phyloP scores from a whole-genome alignment of 106 monocot species.

The Posidonia australis region DNA sequence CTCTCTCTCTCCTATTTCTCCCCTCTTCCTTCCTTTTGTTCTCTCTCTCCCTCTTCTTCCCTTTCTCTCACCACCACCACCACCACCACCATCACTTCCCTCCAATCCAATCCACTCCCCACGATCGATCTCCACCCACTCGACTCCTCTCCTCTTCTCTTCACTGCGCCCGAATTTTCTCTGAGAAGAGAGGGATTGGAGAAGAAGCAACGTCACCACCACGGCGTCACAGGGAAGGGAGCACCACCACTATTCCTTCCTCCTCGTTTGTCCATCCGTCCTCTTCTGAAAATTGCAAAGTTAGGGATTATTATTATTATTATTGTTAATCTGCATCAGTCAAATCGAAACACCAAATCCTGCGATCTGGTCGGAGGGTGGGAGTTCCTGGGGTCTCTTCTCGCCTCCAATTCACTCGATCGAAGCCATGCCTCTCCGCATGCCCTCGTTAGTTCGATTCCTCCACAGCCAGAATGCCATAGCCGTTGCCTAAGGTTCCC shows the following conservation, averaged over 20 bases:
- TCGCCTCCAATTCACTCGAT: no score
- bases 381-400: no score
- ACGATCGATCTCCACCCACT: not conserved
- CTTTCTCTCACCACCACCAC: not conserved
- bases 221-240: not conserved
- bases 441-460: no score
- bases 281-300: no score
- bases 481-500: not conserved
- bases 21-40: not conserved
- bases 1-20: not conserved
- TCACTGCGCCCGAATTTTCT: not conserved
- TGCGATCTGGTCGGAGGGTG: no score
- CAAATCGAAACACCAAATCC: no score
- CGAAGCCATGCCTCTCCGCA: no score
- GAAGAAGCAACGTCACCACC: not conserved
- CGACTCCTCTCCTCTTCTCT: not conserved
- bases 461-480: no score
- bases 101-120: not conserved
- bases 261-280: no score
- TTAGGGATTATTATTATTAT: no score
- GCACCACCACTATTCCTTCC: not conserved
- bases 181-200: not conserved
- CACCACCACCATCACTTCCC: not conserved
- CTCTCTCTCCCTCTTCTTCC: not conserved
- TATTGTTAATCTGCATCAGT: no score